Evolutionary conservation across 2,329 filamentous ascomycete species (phyloP), one percentile per base, ranked within the genome.

Genomic region (Zymoseptoria brevis): DNA sequence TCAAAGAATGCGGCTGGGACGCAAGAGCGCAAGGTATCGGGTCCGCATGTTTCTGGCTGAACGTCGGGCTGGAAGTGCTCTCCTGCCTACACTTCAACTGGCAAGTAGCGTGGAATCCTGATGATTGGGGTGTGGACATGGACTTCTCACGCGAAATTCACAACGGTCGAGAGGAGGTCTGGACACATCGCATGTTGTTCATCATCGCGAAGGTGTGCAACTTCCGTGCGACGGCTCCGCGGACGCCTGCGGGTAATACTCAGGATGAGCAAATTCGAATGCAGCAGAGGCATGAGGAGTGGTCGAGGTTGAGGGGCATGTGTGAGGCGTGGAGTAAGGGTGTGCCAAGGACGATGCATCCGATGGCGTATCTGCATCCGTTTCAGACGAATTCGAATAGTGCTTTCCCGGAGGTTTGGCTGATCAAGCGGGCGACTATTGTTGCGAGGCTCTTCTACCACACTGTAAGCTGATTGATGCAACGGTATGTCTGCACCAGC

Each of bases 21-120:
- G 90, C 90, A 0, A 84, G 80, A 62, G 88, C 88, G 41, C 82
- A 81, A 1, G 91, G 92, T 0, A 84, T 96, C 19, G 92, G 90
- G 0, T 84, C 86, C 0, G 90, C 92, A 0, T 96, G 92, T 73
- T 96, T 96, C 75, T 96, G 93, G 92, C 79, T 96, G 45, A 96
- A 95, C 67, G 86, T 96, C 16, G 88, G 87, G 16, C 88, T 96
- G 81, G 93, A 97, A 72, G 79, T 96, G n/a, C 79, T 96, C 26
- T 90, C 85, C 63, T 96, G 91, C 72, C 78, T 96, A 16, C 87
- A 90, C 64, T 90, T 90, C 74, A 91, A 93, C 71, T 96, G 89
- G 88, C 83, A 86, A 64, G 84, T 90, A 11, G 86, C 89, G 0
- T 96, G 91, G 90, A 86, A 96, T 57, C 92, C 91, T 0, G 90